Conservation (phyloP, 306 rosid species). For the Fragaria ananassa region DNA sequence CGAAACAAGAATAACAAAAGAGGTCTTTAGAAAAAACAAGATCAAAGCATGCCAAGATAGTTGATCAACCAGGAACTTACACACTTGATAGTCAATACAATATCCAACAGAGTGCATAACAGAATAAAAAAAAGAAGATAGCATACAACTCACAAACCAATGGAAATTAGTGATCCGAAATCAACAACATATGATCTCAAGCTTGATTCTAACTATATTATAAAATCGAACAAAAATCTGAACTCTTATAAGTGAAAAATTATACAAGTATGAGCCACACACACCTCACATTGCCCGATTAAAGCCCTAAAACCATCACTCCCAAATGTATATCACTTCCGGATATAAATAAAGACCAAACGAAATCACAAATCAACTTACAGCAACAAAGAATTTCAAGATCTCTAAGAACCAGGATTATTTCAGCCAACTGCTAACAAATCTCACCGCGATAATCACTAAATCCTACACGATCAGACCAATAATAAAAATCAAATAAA, state of each 20-base stretch:
- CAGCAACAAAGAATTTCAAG: background rate
- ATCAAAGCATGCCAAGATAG: background rate
- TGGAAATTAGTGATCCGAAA: background rate
- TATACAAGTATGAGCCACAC: background rate
- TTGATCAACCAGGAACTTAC: background rate
- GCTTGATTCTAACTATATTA: background rate
- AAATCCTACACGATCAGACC: background rate
- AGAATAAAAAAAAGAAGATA: background rate
- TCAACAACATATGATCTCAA: too few species aligned
- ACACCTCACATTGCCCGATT: background rate
- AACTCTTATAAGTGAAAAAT: background rate
- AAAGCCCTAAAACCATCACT: slow-evolving; percentile 1
- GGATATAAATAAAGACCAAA: too few species aligned
- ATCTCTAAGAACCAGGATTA: background rate
- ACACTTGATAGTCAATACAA: background rate
- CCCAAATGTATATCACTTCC: background rate
- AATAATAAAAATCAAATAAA: background rate
- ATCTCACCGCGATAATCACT: background rate
- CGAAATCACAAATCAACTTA: background rate
- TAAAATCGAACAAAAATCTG: background rate
- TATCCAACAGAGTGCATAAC: background rate
- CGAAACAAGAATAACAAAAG: background rate
- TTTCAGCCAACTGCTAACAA: background rate
- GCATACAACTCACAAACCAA: background rate
- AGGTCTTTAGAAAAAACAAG: background rate